Percentiles rank a stretch among this genome's conserved stretches.
Conservation (phyloP, 139 green algal genomes). For the Asterochloris erici region DNA sequence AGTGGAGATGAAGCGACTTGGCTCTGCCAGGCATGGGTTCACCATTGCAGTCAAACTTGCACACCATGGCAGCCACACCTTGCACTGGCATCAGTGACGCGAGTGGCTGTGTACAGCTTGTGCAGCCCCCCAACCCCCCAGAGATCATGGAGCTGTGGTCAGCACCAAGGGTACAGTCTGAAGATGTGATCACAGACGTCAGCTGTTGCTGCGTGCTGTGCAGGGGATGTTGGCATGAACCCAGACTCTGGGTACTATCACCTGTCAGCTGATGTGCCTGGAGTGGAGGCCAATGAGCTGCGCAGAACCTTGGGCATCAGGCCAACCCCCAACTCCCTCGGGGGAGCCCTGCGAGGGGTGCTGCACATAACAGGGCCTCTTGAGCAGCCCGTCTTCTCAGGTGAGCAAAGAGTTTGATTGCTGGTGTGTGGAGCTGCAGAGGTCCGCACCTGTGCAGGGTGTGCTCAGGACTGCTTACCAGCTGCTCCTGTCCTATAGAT, state of each 20-base stretch:
- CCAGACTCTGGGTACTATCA: slow-evolving; percentile 79
- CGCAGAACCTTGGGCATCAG: slow-evolving; percentile 78
- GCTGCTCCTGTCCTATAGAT: too few species aligned
- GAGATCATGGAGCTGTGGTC: not conserved
- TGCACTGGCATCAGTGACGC: slow-evolving; percentile 7
- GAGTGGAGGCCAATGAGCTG: slow-evolving; percentile 87
- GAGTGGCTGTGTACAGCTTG: not conserved
- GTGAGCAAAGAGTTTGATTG: slow-evolving; percentile 6
- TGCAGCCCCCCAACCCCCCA: not conserved
- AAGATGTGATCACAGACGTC: not conserved
- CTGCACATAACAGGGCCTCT: slow-evolving; percentile 87
- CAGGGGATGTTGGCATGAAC: slow-evolving; percentile 91
- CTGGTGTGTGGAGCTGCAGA: too few species aligned
- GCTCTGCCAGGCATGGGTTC: not conserved
- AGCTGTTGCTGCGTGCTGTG: not conserved
- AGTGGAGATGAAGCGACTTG: not conserved
- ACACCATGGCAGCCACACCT: not conserved
- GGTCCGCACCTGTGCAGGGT: too few species aligned
- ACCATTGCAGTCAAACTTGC: not conserved
- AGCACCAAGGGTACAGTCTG: not conserved
- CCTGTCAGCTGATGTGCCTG: slow-evolving; percentile 55
- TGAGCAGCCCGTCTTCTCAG: slow-evolving; percentile 86
- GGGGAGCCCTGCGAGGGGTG: slow-evolving; percentile 74
- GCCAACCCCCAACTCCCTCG: slow-evolving; percentile 68
- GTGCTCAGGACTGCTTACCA: too few species aligned